Evolutionary conservation across 2,329 filamentous ascomycete species (phyloP).

Genomic region (Akanthomyces uredinophilus): DNA sequence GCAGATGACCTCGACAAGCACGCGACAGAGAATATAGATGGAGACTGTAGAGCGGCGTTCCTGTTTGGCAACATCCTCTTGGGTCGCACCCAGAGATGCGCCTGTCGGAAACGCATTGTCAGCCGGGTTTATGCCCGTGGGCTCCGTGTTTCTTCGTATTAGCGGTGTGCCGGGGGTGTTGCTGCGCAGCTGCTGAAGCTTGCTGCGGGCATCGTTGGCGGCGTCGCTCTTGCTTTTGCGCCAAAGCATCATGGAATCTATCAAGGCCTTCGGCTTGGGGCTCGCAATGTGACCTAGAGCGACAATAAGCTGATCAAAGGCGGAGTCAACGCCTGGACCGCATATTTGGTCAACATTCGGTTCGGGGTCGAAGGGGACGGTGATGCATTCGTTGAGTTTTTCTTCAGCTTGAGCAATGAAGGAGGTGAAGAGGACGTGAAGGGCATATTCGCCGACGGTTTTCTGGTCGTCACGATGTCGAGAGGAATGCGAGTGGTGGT

Average conservation of each 20-base stretch:
- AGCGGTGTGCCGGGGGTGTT: constrained; percentile 44
- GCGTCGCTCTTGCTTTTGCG: constrained; percentile 92
- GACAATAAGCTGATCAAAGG: constrained; percentile 89
- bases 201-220: constrained; percentile 61
- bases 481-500: constrained; percentile 72
- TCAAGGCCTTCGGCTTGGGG: constrained; percentile 88
- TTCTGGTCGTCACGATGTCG: constrained; percentile 71
- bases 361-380: constrained; percentile 72
- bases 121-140: constrained; percentile 42
- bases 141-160: constrained; percentile 70
- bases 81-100: constrained; percentile 44
- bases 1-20: constrained; percentile 87
- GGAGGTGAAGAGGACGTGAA: constrained; percentile 95
- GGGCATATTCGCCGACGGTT: constrained; percentile 94
- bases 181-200: constrained; percentile 49
- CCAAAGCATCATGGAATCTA: constrained; percentile 98
- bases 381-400: constrained; percentile 85
- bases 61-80: constrained; percentile 70
- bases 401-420: constrained; percentile 97
- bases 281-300: constrained; percentile 92
- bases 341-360: constrained; percentile 85
- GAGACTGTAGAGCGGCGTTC: constrained; percentile 91
- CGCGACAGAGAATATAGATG: constrained; percentile 91
- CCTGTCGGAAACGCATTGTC: constrained; percentile 31
- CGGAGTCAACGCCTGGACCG: constrained; percentile 78